phyloP scores from a whole-genome alignment of 2,329 filamentous ascomycete genomes.

The Volutella citrinella region DNA sequence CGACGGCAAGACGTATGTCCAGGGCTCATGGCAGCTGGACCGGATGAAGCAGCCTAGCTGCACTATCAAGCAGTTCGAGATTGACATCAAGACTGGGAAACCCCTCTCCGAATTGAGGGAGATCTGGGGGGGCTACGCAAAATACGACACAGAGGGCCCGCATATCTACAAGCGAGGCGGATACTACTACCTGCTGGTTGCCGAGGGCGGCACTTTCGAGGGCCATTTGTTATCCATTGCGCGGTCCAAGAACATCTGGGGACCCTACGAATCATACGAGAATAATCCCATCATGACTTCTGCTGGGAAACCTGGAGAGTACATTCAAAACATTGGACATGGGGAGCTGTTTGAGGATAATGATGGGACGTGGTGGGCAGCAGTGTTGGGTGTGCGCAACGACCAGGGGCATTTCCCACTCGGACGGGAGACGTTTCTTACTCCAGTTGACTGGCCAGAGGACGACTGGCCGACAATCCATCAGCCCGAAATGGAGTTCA shows the following conservation, averaged over 20 bases:
- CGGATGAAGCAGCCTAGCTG: constrained; percentile 11
- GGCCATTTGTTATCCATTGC: constrained; percentile 44
- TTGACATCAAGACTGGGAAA: constrained; percentile 33
- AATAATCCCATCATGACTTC: constrained; percentile 46
- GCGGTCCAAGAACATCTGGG: constrained; percentile 34
- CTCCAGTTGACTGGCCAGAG: constrained; percentile 44
- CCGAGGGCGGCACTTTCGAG: too few relatives aligned
- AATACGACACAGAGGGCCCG: constrained; percentile 20
- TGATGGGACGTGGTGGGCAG: constrained; percentile 50
- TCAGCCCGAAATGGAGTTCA: too few relatives aligned
- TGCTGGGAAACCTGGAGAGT: constrained; percentile 33
- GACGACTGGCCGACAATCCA: constrained; percentile 53
- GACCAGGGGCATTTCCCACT: constrained; percentile 44
- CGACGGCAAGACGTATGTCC: constrained; percentile 25
- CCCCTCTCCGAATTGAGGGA: constrained; percentile 22
- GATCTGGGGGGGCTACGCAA: constrained; percentile 2
- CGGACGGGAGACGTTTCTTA: constrained; percentile 51
- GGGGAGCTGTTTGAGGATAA: constrained; percentile 42
- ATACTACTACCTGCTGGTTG: constrained; percentile 48
- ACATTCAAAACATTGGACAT: constrained; percentile 43
- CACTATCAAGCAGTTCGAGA: constrained; percentile 18
- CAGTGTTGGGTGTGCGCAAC: constrained; percentile 42
- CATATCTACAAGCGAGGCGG: constrained; percentile 42
- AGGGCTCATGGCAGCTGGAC: constrained; percentile 25
- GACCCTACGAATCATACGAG: constrained; percentile 40